Percentiles rank a stretch among this genome's conserved stretches.
phyloP scores from a whole-genome alignment of 2,329 filamentous ascomycete species.

The Orbilia blumenaviensis region DNA sequence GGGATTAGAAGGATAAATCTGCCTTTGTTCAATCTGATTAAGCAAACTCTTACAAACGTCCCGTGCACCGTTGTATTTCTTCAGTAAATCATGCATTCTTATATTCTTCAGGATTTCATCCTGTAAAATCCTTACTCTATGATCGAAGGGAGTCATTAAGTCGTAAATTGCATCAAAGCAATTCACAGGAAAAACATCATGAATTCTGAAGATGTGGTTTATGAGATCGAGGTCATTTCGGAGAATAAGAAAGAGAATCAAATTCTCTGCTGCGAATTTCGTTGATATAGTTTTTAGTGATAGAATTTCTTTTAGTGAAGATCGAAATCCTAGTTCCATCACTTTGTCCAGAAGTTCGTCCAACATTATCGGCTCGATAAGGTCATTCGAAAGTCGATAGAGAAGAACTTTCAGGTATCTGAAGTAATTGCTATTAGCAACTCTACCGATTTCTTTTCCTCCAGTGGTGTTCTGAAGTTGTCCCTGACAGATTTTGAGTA shows the following conservation, averaged over 20 bases:
- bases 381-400: constrained; percentile 1
- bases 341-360: background rate
- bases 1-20: background rate
- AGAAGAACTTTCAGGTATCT: background rate
- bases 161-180: background rate
- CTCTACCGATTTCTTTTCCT: background rate
- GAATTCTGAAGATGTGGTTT: background rate
- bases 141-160: too few relatives aligned
- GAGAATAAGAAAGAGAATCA: background rate
- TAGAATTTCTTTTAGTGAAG: constrained; percentile 3
- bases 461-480: background rate
- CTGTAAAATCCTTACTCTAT: too few relatives aligned
- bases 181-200: background rate
- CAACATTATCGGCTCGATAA: background rate
- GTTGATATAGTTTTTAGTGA: background rate
- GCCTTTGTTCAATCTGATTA: background rate
- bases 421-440: constrained; percentile 4
- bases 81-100: too few relatives aligned
- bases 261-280: background rate
- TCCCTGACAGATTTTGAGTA: background rate
- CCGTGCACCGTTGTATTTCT: background rate
- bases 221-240: background rate
- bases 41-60: background rate
- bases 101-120: too few relatives aligned
- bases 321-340: background rate